Percentiles rank a stretch among this genome's conserved stretches.
phyloP scores from a whole-genome alignment of 345 rosid species.

The Laguncularia racemosa region DNA sequence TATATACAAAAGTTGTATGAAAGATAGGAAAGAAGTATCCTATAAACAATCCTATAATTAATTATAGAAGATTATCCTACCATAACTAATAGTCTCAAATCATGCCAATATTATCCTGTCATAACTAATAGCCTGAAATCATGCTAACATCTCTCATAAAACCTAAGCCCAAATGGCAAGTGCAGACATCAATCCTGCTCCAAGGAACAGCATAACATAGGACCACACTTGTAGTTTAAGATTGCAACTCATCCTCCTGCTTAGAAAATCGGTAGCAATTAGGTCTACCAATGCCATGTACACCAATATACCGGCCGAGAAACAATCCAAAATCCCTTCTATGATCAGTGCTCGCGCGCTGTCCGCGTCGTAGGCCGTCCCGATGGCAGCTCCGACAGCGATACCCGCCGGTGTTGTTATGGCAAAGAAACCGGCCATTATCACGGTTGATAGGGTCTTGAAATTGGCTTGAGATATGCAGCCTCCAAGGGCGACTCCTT shows the following conservation, averaged over 20 bases:
- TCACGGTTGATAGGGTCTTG: slow-evolving; percentile 32
- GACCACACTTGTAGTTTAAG: slow-evolving; percentile 65
- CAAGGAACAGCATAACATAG: slow-evolving; percentile 68
- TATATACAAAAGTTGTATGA: no score
- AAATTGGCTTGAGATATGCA: slow-evolving; percentile 82
- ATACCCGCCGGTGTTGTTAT: slow-evolving; percentile 70
- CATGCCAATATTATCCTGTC: no score
- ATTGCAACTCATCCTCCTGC: slow-evolving; percentile 88
- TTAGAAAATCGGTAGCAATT: slow-evolving; percentile 85
- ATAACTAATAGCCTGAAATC: no score
- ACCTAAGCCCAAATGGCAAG: slow-evolving; percentile 67
- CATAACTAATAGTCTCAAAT: no score
- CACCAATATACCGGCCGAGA: slow-evolving; percentile 82
- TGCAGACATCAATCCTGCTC: slow-evolving; percentile 80
- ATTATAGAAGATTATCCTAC: no score
- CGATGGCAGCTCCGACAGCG: slow-evolving; percentile 54
- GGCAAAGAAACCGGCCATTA: slow-evolving; percentile 77
- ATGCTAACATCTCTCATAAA: no score
- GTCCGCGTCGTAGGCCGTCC: slow-evolving; percentile 51
- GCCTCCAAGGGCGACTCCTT: slow-evolving; percentile 93
- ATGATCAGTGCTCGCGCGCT: slow-evolving; percentile 52
- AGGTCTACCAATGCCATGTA: slow-evolving; percentile 95
- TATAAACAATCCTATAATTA: no score
- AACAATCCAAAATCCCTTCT: slow-evolving; percentile 74
- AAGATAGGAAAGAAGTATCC: no score